phyloP scores from a whole-genome alignment of 75 land plant genomes.

The Picea sitchensis region DNA sequence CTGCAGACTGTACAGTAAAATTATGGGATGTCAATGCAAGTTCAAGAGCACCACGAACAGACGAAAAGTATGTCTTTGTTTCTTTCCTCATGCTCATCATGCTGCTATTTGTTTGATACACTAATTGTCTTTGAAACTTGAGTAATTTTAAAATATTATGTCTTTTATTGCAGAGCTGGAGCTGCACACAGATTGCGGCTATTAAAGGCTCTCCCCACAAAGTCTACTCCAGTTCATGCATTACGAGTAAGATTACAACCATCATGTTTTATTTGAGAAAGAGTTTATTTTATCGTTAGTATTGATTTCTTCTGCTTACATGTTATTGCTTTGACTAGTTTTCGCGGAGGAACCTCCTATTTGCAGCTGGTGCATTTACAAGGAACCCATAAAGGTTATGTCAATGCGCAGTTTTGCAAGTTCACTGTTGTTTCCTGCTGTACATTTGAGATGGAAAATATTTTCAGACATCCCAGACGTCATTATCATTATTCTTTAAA shows the following conservation, averaged over 20 bases:
- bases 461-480: too few species aligned
- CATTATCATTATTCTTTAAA: too few species aligned
- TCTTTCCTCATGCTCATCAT: not conserved
- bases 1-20: constrained; percentile 92
- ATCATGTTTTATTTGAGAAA: not conserved
- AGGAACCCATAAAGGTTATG: constrained; percentile 1
- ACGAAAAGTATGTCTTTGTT: constrained; percentile 67
- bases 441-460: too few species aligned
- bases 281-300: not conserved
- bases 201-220: constrained; percentile 89
- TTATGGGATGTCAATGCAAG: constrained; percentile 96
- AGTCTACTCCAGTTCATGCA: constrained; percentile 81
- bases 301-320: not conserved
- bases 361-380: constrained; percentile 83
- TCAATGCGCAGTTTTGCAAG: too few species aligned
- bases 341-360: constrained; percentile 83
- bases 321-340: constrained; percentile 41
- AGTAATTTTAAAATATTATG: not conserved
- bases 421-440: too few species aligned
- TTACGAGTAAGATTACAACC: constrained; percentile 47
- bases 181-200: constrained; percentile 63
- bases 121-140: not conserved
- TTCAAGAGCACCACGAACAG: constrained; percentile 51
- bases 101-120: not conserved
- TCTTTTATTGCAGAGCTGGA: constrained; percentile 38